These are phyloP conservation scores for Echeveria elegans DNA, from an alignment of 164 flowering plant genomes.

Conservation along the genomic window DNA sequence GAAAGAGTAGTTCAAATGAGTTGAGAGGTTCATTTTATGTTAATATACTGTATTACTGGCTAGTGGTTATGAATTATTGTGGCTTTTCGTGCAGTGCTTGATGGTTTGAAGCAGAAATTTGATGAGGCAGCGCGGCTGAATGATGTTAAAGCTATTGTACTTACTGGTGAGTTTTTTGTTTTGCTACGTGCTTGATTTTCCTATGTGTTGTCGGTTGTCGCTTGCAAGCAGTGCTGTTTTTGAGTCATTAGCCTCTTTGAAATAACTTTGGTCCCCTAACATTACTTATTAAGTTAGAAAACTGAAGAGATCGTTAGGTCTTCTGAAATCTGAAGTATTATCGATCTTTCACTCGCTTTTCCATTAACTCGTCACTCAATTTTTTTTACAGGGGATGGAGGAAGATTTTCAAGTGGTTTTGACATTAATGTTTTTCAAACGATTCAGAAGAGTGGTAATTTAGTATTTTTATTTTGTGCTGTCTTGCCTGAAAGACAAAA, in stretches of 20 bases:
- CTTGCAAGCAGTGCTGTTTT: background rate
- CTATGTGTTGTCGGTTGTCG: background rate
- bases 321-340: background rate
- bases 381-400: constrained; percentile 49
- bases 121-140: constrained; percentile 50
- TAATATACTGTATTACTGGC: background rate
- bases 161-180: constrained; percentile 38
- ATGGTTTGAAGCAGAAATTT: constrained; percentile 53
- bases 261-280: background rate
- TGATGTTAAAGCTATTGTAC: constrained; percentile 73
- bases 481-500: background rate
- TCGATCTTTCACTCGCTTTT: background rate
- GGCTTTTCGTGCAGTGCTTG: constrained; percentile 51
- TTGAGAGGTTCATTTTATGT: background rate
- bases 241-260: background rate
- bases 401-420: constrained; percentile 81
- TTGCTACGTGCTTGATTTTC: background rate
- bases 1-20: background rate
- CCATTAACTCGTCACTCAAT: background rate
- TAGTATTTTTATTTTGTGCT: background rate
- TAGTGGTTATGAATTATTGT: background rate
- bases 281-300: background rate
- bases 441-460: constrained; percentile 57
- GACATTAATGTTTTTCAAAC: constrained; percentile 65
- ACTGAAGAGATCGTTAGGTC: background rate